A percentile compares a stretch with the other conserved stretches of the same genome.
Evolutionary conservation across 345 rosid genomes (phyloP).

Genomic region (Populus simonii): DNA sequence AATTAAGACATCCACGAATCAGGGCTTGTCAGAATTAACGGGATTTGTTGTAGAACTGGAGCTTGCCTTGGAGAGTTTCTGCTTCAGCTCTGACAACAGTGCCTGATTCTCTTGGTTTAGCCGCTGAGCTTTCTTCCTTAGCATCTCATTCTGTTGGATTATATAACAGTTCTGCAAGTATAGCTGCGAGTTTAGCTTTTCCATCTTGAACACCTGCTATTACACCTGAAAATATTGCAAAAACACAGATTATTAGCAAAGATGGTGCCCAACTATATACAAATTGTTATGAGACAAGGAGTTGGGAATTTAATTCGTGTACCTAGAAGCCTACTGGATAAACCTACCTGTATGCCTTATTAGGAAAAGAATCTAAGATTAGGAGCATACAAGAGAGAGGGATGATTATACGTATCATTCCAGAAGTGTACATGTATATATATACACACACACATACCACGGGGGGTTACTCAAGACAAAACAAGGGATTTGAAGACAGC

Average conservation of each 20-base stretch:
- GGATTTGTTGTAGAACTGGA: slow-evolving; percentile 11
- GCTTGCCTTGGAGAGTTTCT: slow-evolving; percentile 26
- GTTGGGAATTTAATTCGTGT: neutral
- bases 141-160: slow-evolving; percentile 44
- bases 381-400: neutral
- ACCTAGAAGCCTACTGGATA: neutral
- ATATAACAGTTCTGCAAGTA: slow-evolving; percentile 46
- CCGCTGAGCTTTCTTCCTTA: slow-evolving; percentile 44
- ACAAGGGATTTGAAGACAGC: neutral
- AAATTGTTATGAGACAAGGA: neutral
- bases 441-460: neutral
- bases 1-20: neutral
- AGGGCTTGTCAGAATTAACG: slow-evolving; percentile 12
- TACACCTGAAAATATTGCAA: slow-evolving; percentile 15
- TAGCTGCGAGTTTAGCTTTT: slow-evolving; percentile 40
- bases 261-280: neutral
- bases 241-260: neutral
- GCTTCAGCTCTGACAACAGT: slow-evolving; percentile 32
- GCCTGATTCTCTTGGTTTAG: slow-evolving; percentile 52
- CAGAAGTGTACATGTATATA: neutral
- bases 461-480: neutral
- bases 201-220: slow-evolving; percentile 26
- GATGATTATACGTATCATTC: neutral
- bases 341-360: slow-evolving; percentile 6
- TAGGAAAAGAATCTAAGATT: neutral